A percentile compares a stretch with the other conserved stretches of the same genome.
These are phyloP conservation scores for Ceratobasidium sp. DNA, from an alignment of 1,284 basidiomycete genomes.

Conservation along the genomic window DNA sequence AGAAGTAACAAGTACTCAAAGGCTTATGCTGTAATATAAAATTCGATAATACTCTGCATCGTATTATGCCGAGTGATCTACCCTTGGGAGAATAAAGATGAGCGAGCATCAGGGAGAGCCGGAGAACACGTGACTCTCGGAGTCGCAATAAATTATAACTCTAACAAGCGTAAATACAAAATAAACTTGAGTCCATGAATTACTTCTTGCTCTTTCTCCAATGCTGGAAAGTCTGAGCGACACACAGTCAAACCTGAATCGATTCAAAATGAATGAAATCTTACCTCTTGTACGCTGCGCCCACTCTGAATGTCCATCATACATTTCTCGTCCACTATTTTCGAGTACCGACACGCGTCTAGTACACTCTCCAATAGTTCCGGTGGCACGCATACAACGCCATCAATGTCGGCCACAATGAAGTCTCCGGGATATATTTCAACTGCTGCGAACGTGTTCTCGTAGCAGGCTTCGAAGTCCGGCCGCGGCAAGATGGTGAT, in stretches of 20 bases:
- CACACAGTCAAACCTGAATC: background rate
- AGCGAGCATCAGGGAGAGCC: background rate
- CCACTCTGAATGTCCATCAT: slow-evolving; percentile 68
- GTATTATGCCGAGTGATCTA: background rate
- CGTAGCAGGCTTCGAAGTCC: slow-evolving; percentile 46
- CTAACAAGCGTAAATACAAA: slow-evolving; percentile 27
- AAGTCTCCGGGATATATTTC: slow-evolving; percentile 80
- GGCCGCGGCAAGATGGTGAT: slow-evolving; percentile 65
- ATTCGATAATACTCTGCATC: background rate
- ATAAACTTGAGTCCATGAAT: background rate
- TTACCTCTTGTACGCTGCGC: slow-evolving; percentile 35
- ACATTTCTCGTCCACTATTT: slow-evolving; percentile 75
- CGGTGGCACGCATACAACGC: slow-evolving; percentile 83
- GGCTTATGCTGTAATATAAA: background rate
- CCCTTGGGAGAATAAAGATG: background rate
- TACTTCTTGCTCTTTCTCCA: slow-evolving; percentile 37
- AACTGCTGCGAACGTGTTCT: slow-evolving; percentile 59
- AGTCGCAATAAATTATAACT: slow-evolving; percentile 4
- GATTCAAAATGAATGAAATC: background rate
- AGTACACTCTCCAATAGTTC: slow-evolving; percentile 65
- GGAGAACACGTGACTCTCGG: slow-evolving; percentile 29
- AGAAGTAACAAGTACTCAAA: background rate
- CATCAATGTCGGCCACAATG: slow-evolving; percentile 87
- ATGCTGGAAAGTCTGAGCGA: slow-evolving; percentile 33
- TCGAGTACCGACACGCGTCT: slow-evolving; percentile 65